Base-by-base conservation (phyloP, 306 rosid species). In the Rosa chinensis region DNA sequence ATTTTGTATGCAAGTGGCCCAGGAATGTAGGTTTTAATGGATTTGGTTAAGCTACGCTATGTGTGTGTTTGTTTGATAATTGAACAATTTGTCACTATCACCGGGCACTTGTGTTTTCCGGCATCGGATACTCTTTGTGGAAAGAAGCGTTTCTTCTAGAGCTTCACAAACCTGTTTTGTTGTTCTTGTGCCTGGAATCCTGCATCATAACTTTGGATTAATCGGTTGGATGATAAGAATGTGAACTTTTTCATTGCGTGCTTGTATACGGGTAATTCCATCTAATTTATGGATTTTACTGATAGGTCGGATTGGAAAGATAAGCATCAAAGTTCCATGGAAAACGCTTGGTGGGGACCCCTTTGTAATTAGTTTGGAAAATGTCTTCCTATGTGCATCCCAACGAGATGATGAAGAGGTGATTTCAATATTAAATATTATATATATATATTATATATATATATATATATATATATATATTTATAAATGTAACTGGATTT, bases 301-400 rank as follows among this genome's bases (percentile, higher is more conserved):
- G 75, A 64, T 75, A 92, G 99, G 99, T 72, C 96, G 90, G 81
- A 91, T 91, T 78, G 99, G 99, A 77, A 91, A 84, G 88, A 84
- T 95, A 83, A 95, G 99, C 91, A 92, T 95, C 79, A 92, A 90
- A 87, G 92, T 95, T 86, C 98, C 99, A 48, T 95, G 99, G 99
- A 95, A 91, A 85, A 92, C 85, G 94, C 95, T 94, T 62, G 94
- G 94, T 18, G 87, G 99, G 98, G 97, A 92, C 48, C 97, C 99
- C 53, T 85, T 92, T 82, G 88, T 92, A 70, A 92, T 95, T 49
- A 75, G 82, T 75, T 86, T 95, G 73, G 99, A 95, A 83, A 90
- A 91, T 83, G 89, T 92, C 44, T 95, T 86, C 82, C 71, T 95
- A 84, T 91, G 87, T 82, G 95, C 97, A 64, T 87, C 99, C 63